Conservation (phyloP, 2,329 filamentous ascomycete species). For the Microcera coccophila region DNA sequence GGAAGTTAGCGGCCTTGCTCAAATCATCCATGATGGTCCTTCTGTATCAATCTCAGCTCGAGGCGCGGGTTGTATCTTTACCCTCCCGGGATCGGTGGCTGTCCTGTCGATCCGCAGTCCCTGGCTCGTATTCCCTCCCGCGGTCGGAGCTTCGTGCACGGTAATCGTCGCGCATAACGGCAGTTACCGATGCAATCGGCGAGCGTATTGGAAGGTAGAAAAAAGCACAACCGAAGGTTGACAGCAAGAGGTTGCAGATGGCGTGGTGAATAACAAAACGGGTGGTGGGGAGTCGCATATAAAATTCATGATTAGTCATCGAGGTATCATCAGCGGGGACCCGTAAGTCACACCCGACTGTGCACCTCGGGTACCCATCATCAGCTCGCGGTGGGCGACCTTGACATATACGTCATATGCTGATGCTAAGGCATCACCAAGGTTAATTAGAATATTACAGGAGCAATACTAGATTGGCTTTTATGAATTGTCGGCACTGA, state of each 20-base stretch:
- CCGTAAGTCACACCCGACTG: too few relatives aligned
- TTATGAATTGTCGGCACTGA: too few relatives aligned
- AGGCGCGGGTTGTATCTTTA: slow-evolving; percentile 41
- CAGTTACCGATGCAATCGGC: slow-evolving; percentile 17
- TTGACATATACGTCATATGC: too few relatives aligned
- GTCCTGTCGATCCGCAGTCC: slow-evolving; percentile 31
- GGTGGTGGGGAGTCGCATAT: too few relatives aligned
- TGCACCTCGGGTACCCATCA: too few relatives aligned
- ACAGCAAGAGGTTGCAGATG: background rate
- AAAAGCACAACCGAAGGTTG: background rate
- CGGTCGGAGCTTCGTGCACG: slow-evolving; percentile 30
- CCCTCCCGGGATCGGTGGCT: slow-evolving; percentile 48
- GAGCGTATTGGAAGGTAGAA: background rate
- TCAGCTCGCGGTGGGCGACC: too few relatives aligned
- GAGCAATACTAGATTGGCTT: too few relatives aligned
- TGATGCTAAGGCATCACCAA: too few relatives aligned
- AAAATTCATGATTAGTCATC: too few relatives aligned
- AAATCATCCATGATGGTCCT: slow-evolving; percentile 27
- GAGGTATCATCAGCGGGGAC: too few relatives aligned
- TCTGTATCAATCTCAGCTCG: slow-evolving; percentile 23
- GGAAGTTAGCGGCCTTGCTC: slow-evolving; percentile 44
- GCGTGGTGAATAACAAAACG: background rate
- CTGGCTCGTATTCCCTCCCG: slow-evolving; percentile 26
- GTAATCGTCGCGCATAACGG: slow-evolving; percentile 45
- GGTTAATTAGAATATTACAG: too few relatives aligned